Conservation (phyloP, 225 moss, liverwort and hornwort genomes). For the Marchantia polymorpha region DNA sequence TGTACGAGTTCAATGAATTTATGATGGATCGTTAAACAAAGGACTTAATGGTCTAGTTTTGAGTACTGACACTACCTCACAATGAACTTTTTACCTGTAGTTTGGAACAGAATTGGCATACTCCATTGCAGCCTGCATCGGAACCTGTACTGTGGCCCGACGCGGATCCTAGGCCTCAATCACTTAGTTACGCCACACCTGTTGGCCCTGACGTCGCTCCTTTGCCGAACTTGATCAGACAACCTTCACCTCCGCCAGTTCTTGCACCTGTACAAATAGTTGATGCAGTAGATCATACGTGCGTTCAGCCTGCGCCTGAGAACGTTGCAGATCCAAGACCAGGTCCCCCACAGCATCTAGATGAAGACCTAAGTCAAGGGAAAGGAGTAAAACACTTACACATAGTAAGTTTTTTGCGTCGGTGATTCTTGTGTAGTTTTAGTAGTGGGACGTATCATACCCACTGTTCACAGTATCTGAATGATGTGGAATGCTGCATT, state of each 20-base stretch:
- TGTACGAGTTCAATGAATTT: too few relatives aligned
- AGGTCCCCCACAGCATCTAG: conserved; percentile 65
- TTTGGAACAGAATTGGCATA: conserved; percentile 79
- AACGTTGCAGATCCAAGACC: conserved; percentile 97
- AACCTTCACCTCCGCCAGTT: conserved; percentile 94
- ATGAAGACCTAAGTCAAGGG: conserved; percentile 54
- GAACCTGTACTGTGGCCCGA: conserved; percentile 65
- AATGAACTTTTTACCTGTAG: conserved; percentile 51
- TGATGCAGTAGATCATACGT: conserved; percentile 49
- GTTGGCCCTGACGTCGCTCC: conserved; percentile 63
- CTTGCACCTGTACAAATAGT: conserved; percentile 73
- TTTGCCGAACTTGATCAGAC: conserved; percentile 65
- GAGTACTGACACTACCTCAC: conserved; percentile 42
- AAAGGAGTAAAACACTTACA: conserved; percentile 88
- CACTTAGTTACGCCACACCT: conserved; percentile 37
- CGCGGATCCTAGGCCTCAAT: conserved; percentile 30
- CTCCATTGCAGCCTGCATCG: conserved; percentile 49
- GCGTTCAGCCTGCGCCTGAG: conserved; percentile 59
- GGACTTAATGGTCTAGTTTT: neutral
- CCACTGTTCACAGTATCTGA: too few relatives aligned
- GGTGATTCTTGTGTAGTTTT: neutral
- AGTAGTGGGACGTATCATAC: neutral
- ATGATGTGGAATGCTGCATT: too few relatives aligned
- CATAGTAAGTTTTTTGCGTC: conserved; percentile 69
- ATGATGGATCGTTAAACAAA: neutral